Evolutionary conservation across 768 basidiomycete species (phyloP), one percentile per base, ranked within the genome.

Genomic region (Cystofilobasidium capitatum): DNA sequence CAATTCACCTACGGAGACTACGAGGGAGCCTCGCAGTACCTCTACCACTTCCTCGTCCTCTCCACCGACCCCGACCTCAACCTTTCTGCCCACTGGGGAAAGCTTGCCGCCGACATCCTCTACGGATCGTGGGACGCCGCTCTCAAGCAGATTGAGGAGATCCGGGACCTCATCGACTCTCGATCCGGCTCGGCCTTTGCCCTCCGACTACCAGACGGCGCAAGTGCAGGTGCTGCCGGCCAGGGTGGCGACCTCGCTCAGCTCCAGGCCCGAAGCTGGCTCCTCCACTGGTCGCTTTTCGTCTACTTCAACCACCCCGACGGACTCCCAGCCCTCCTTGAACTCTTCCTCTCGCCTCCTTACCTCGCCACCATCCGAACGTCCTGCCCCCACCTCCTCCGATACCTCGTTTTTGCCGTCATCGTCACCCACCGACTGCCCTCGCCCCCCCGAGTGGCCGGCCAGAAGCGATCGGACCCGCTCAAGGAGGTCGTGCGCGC

Each of bases 331-430:
- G 84, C 90, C 22, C 86, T 98, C 66, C 86, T 99, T 72, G 96
- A 98, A 75, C 91, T 89, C 0, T 99, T 97, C 86, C 87, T 98
- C 75, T 83, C 88, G 24, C 93, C 93, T 1, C 88, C 89, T 0
- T 98, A 97, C 81, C 88, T 99, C 77, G 96, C 97, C 80, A 97
- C 96, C 16, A 93, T 98, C 76, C 96, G 98, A 77, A 96, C 93
- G 0, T 86, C 91, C 5, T 89, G 83, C 64, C 93, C 94, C 0
- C 96, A 93, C 88, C 83, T 98, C 73, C 81, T 98, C 63, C 87
- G 96, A 59, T 98, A 98, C 81, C 85, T 97, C 71, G 86, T 91
- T 24, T 86, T 88, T 29, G 92, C 96, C 6, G 91, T 92, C 44
- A 86, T 99, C 72, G 86, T 98, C 73, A 89, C 90, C 22, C 86